phyloP scores from a whole-genome alignment of 1,284 basidiomycete genomes.

The Naganishia liquefaciens region DNA sequence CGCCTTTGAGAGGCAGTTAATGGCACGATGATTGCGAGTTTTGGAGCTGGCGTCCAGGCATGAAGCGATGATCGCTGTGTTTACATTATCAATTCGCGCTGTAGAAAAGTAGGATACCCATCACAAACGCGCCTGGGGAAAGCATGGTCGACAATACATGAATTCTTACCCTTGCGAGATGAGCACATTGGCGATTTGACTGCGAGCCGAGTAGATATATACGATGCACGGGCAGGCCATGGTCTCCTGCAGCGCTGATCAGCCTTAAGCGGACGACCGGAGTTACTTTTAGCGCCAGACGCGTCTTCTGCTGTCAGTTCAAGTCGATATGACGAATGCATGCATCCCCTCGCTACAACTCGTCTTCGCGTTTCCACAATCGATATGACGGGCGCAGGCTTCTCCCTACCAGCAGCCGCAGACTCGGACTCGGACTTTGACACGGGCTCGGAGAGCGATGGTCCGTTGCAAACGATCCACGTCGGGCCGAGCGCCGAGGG shows the following conservation, averaged over 20 bases:
- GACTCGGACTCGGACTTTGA: slow-evolving; percentile 5
- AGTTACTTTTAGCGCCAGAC: background rate
- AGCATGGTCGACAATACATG: no score
- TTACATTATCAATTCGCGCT: no score
- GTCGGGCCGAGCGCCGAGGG: slow-evolving; percentile 14
- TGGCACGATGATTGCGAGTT: background rate
- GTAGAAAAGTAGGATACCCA: no score
- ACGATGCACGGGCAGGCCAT: no score
- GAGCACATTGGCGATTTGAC: no score
- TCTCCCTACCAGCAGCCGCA: slow-evolving; percentile 1
- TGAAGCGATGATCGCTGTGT: no score
- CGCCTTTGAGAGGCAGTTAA: background rate
- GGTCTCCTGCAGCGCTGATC: no score
- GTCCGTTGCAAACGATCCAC: slow-evolving; percentile 16
- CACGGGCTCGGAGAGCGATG: slow-evolving; percentile 1
- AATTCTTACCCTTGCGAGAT: no score
- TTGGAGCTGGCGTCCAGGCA: no score
- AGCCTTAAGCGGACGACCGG: no score
- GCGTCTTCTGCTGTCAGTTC: background rate
- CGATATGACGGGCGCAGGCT: slow-evolving; percentile 21
- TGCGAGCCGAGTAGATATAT: no score
- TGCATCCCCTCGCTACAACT: background rate
- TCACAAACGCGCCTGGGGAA: no score
- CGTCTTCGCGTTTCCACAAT: background rate
- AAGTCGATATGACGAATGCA: slow-evolving; percentile 10